Base-by-base conservation (phyloP, 345 rosid species). In the Noccaea bulbosa region DNA sequence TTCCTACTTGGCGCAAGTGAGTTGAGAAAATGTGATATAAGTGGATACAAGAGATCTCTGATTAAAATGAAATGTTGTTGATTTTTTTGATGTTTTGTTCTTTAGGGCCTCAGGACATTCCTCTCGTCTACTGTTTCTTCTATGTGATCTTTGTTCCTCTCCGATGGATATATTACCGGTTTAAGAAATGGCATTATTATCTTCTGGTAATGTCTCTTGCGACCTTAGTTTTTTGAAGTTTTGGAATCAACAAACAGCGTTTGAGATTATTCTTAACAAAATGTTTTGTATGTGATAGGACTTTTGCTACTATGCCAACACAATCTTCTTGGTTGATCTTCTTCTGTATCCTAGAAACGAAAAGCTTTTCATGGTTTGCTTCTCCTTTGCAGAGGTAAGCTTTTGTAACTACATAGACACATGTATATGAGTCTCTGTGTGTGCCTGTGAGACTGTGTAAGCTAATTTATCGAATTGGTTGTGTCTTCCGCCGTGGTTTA, bases 171-270 rank as follows among this genome's bases (percentile, higher is more conserved):
- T 91, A 93, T 77, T 93, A 93, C 65, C 87, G 98, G 75, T 91
- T 77, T 80, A 93, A 93, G 85, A 93, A 93, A 81, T 87, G 93
- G 98, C 98, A 93, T 76, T 93, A 91, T 77, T 93, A 91, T 83
- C 97, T 93, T 67, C 86, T 93, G 87, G 98, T 93, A 83, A 82
- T 78, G 62, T 48, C 67, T 33, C 48, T 40, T 6, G 12, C 24
- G 34, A 1, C 9, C 4, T 14, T 12, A 5, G 0, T 11, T 8
- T 8, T 68, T 34, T 46, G 38, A 3, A 15, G 32, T 15, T 40
- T 15, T 63, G 16, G 48, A 37, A 63, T 54, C 2, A 27, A 47
- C 15, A 53, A n/a, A 53, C 6, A 8, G 2, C 35, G 4, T 44
- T 20, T 39, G 24, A 50, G 24, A 50, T 44, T 38, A 12, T 39